These are phyloP conservation scores for Xerocomus spinulosus DNA, from an alignment of 768 basidiomycete species.

Conservation along the genomic window DNA sequence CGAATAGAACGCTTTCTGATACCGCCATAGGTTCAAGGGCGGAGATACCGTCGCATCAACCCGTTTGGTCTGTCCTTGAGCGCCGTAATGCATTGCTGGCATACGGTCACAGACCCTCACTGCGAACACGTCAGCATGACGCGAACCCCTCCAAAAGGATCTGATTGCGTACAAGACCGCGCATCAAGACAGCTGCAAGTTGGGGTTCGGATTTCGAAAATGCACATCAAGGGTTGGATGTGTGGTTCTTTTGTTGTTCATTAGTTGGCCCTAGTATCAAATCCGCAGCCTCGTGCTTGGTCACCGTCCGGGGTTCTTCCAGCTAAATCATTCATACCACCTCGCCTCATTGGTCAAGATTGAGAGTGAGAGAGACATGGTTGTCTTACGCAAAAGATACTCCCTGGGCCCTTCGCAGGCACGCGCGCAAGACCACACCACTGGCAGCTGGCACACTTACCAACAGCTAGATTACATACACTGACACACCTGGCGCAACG, in stretches of 20 bases:
- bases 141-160: slow-evolving; percentile 13
- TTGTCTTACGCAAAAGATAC: slow-evolving; percentile 5
- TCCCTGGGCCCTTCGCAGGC: slow-evolving; percentile 13
- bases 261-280: slow-evolving; percentile 12
- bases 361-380: slow-evolving; percentile 9
- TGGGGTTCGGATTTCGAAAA: slow-evolving; percentile 25
- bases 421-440: slow-evolving; percentile 18
- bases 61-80: slow-evolving; percentile 3
- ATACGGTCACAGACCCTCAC: slow-evolving; percentile 23
- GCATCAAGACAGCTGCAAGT: slow-evolving; percentile 12
- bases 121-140: slow-evolving; percentile 29
- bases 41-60: slow-evolving; percentile 19
- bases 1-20: slow-evolving; percentile 3
- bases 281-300: slow-evolving; percentile 13
- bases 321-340: slow-evolving; percentile 14
- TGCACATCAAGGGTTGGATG: slow-evolving; percentile 23
- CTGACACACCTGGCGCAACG: slow-evolving; percentile 15
- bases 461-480: slow-evolving; percentile 25
- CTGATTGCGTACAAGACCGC: slow-evolving; percentile 27
- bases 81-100: slow-evolving; percentile 31
- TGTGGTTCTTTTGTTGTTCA: slow-evolving; percentile 5
- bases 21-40: slow-evolving; percentile 12
- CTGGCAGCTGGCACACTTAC: slow-evolving; percentile 19
- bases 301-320: slow-evolving; percentile 9
- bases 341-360: slow-evolving; percentile 15